Evolutionary conservation across 108 stramenopile genomes (phyloP).

Genomic region (Fragilariopsis cylindrus): DNA sequence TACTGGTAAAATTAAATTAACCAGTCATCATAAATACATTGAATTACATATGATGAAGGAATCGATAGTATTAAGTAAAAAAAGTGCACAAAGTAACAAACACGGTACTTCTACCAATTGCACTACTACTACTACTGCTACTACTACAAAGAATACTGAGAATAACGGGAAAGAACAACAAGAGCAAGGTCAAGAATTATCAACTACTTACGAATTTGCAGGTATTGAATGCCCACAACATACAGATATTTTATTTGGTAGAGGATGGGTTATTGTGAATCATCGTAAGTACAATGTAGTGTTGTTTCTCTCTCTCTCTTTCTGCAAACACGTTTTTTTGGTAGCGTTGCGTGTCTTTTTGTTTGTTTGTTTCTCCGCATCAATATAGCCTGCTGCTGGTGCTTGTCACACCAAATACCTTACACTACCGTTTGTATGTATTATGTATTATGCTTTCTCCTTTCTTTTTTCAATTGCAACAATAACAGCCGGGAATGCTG

Average conservation of each 20-base stretch:
- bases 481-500: conserved; percentile 21
- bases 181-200: neutral
- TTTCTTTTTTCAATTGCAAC: too few relatives aligned
- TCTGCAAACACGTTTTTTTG: too few relatives aligned
- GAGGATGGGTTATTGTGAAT: conserved; percentile 24
- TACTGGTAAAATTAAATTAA: neutral
- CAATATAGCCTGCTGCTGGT: too few relatives aligned
- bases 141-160: too few relatives aligned
- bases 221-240: conserved; percentile 16
- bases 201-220: neutral
- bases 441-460: too few relatives aligned
- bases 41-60: neutral
- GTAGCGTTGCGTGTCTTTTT: too few relatives aligned
- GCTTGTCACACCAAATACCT: too few relatives aligned
- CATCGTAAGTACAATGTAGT: conserved; percentile 7
- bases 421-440: too few relatives aligned
- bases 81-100: neutral
- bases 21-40: neutral
- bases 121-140: too few relatives aligned
- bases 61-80: neutral
- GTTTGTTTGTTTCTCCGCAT: too few relatives aligned
- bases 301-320: too few relatives aligned
- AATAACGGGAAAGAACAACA: neutral
- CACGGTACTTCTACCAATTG: neutral
- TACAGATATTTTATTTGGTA: conserved; percentile 32